Evolutionary conservation across 2,329 filamentous ascomycete genomes (phyloP), one percentile per base, ranked within the genome.

Genomic region (Neobulgaria alba): DNA sequence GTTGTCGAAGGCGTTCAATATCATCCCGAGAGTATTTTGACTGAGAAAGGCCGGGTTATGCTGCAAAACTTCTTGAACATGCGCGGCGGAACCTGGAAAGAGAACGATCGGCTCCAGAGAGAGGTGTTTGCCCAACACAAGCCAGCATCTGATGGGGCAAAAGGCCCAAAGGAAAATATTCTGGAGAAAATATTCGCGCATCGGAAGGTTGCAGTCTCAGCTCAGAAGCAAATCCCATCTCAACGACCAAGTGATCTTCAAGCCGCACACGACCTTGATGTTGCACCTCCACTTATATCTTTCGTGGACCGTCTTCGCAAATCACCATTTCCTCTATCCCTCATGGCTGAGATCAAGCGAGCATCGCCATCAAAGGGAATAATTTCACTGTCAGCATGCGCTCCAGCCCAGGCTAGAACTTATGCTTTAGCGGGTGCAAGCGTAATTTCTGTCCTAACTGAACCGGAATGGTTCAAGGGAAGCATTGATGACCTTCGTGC

Each of bases 381-480:
- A 29, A 96, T 98, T 48, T 86, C 89, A 1, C 72, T 94, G 2
- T 78, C 86, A 18, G 84, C 89, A 16, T 92, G 84, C 54, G 92
- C 92, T 8, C 88, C 92, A 17, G 79, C 82, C 4, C 92, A 98
- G 63, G 92, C 93, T 31, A 79, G 81, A 49, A 87, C 83, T 52
- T 98, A 98, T 61, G 92, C 93, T 8, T 73, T 92, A 38, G 89
- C 92, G 5, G 93, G 92, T 10, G 92, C 92, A 35, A 96, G 90
- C 60, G 87, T 94, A 29, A 98, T 98, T 51, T 96, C 92, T 1
- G 92, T 98, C n/a, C 74, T 98, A 34, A 98, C 92, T 0, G 92
- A 98, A 64, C 92, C 93, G 0, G 85, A 96, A 58, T 98, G 92
- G 92, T 98, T 98, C 71, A 96, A 95, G 66, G 92, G 92, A 35